Base-by-base conservation (phyloP, 257 asterid species). In the Ehretia macrophylla region DNA sequence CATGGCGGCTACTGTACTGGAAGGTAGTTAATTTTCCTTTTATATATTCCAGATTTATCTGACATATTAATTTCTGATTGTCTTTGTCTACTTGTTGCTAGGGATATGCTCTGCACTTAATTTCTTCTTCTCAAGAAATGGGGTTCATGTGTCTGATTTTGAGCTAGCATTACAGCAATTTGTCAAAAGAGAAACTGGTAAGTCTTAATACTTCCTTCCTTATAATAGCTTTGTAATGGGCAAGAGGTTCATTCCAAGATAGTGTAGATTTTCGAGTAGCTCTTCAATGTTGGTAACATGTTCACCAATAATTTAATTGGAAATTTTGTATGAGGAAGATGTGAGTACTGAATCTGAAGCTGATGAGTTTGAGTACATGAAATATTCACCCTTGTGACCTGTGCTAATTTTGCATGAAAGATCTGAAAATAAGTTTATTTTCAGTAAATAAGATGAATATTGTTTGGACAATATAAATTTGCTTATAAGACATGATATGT, bases 81-180 rank as follows among this genome's bases (percentile, higher is more conserved):
- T 76, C 58, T 61, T 59, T 65, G 17, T 52, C 56, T 51, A 39
- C 53, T 66, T 40, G 66, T 59, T 22, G 55, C 38, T 85, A 93
- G 99, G 99, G 68, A 62, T 93, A 74, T 79, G 86, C 76, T 81
- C 91, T 75, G 78, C 99, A 18, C 87, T 93, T 69, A 77, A 32
- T 80, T 88, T 79, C 82, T 83, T 93, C 81, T 88, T 93, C 72
- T 81, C 88, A 65, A 87, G 70, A 69, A 73, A 85, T 68, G 91
- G 97, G 49, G 21, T 65, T 72, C 95, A 86, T 72, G 84, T 75
- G 38, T 65, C 58, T 65, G 88, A 89, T 72, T 93, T 76, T 76
- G 87, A 88, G 78, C 79, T 93, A 50, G 75, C 82, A 64, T 53
- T 93, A 52, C 99, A 86, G 59, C 71, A 79, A 66, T 72, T 21